phyloP scores from a whole-genome alignment of 2,329 filamentous ascomycete species.

The Sporothrix curviconia region DNA sequence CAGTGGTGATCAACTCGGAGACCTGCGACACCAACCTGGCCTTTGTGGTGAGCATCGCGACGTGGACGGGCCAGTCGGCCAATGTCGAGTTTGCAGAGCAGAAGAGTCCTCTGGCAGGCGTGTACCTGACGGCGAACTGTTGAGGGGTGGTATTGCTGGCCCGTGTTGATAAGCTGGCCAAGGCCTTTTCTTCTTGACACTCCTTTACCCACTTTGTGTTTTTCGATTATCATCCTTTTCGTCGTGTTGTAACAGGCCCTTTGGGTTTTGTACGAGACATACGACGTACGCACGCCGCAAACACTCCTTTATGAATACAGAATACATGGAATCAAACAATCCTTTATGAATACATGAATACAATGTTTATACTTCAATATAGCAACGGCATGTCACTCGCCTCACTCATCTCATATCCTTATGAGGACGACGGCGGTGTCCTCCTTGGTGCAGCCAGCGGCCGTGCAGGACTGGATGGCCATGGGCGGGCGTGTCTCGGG shows the following conservation, averaged over 20 bases:
- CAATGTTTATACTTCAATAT: too few species aligned
- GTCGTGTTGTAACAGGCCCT: background rate
- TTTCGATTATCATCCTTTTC: background rate
- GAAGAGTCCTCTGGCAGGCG: conserved; percentile 7
- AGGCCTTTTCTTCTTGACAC: background rate
- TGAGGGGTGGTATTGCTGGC: too few species aligned
- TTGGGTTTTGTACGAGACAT: background rate
- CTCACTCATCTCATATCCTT: too few species aligned
- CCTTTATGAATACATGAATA: too few species aligned
- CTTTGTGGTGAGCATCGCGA: conserved; percentile 10
- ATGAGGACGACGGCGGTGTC: conserved; percentile 44
- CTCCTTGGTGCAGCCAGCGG: conserved; percentile 40
- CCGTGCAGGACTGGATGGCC: conserved; percentile 45
- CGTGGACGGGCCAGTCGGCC: conserved; percentile 11
- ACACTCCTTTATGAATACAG: background rate
- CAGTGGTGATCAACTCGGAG: conserved; percentile 13
- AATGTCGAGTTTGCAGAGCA: conserved; percentile 1
- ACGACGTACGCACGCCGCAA: background rate
- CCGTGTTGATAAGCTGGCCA: too few species aligned
- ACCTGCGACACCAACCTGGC: conserved; percentile 10
- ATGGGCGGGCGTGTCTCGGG: conserved; percentile 46
- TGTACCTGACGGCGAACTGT: conserved; percentile 14
- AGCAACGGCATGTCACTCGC: too few species aligned
- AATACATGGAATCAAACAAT: too few species aligned
- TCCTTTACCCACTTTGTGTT: background rate